phyloP scores from a whole-genome alignment of 306 rosid species.

The Vicia villosa region DNA sequence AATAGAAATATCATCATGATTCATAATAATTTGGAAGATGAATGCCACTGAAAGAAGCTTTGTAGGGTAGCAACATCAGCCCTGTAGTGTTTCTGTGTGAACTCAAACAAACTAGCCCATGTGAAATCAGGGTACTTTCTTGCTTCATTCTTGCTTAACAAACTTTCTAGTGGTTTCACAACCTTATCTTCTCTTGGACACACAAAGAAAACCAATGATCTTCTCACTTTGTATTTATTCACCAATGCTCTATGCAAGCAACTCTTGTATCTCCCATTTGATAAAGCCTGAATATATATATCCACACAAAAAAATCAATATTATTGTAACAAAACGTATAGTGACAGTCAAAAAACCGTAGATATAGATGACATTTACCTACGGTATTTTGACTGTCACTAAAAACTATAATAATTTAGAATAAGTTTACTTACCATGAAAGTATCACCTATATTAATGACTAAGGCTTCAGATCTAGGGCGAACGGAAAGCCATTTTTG shows the following conservation, averaged over 20 bases:
- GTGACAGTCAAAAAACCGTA: no score
- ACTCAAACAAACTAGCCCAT: conserved; percentile 56
- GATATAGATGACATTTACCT: no score
- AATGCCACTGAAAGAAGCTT: conserved; percentile 51
- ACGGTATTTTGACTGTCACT: no score
- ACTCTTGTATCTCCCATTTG: conserved; percentile 65
- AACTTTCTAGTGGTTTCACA: conserved; percentile 54
- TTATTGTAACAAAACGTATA: no score
- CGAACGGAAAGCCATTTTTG: conserved; percentile 64
- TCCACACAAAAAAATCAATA: background rate
- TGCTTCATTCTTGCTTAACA: conserved; percentile 42
- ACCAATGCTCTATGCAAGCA: conserved; percentile 67
- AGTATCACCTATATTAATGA: conserved; percentile 77
- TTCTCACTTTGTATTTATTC: conserved; percentile 47
- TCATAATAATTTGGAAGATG: conserved; percentile 33
- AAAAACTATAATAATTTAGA: no score
- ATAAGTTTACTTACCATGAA: conserved; percentile 55
- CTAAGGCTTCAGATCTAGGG: conserved; percentile 66
- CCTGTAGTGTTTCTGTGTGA: conserved; percentile 56
- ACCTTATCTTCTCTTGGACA: conserved; percentile 53
- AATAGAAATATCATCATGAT: background rate
- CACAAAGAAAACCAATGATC: conserved; percentile 55
- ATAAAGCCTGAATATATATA: conserved; percentile 48
- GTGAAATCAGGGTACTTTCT: conserved; percentile 70
- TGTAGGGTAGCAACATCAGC: conserved; percentile 60